Evolutionary conservation across 148 eudicot genomes (phyloP).

Genomic region (Pouteria glomerata): DNA sequence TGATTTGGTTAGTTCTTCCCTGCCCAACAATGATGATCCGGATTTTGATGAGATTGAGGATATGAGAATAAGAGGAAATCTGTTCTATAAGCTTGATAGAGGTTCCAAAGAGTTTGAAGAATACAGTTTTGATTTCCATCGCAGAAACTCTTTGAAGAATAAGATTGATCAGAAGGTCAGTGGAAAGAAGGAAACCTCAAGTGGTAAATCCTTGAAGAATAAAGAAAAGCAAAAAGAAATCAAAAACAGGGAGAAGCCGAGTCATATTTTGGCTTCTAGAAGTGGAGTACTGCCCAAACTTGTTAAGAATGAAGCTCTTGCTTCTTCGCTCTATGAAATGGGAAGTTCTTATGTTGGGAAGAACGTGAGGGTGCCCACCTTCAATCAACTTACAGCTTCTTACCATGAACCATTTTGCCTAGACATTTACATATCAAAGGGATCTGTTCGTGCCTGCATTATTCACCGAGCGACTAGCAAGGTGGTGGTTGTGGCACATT

Average conservation of each 20-base stretch:
- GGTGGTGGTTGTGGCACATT: conserved; percentile 88
- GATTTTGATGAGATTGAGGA: conserved; percentile 83
- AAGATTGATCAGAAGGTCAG: conserved; percentile 22
- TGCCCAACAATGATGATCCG: conserved; percentile 21
- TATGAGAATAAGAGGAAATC: conserved; percentile 61
- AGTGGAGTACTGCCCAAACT: conserved; percentile 19
- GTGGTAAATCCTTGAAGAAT: conserved; percentile 18
- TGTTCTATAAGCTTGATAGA: conserved; percentile 79
- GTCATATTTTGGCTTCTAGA: conserved; percentile 8
- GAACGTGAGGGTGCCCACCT: conserved; percentile 60
- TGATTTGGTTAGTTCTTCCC: conserved; percentile 18
- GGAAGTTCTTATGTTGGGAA: conserved; percentile 29
- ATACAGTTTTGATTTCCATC: conserved; percentile 66
- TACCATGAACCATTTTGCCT: conserved; percentile 94
- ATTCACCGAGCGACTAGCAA: conserved; percentile 91
- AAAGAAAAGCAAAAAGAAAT: conserved; percentile 18
- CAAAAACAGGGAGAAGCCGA: conserved; percentile 13
- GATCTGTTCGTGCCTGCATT: conserved; percentile 84
- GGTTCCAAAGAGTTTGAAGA: conserved; percentile 82
- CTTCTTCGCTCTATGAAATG: not conserved
- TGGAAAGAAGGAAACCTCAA: conserved; percentile 23
- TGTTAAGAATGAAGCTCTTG: conserved; percentile 23
- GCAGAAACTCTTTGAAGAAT: conserved; percentile 37
- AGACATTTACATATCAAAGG: conserved; percentile 69
- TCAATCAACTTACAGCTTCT: conserved; percentile 83